phyloP scores from a whole-genome alignment of 768 basidiomycete genomes.

The Agrocybe praecox region DNA sequence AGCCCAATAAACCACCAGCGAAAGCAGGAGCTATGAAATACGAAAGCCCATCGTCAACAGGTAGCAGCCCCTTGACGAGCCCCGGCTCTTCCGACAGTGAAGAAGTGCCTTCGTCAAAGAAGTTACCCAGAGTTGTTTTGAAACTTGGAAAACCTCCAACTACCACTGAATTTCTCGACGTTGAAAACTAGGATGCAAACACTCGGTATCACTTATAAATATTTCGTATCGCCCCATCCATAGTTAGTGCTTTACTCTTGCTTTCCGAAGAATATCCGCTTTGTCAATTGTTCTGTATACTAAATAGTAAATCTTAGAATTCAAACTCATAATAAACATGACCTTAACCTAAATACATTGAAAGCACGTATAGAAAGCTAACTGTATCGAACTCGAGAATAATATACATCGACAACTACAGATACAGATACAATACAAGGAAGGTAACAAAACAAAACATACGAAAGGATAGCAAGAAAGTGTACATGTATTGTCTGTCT shows the following conservation, averaged over 20 bases:
- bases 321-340: no score
- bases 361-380: no score
- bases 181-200: neutral
- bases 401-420: no score
- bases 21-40: neutral
- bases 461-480: no score
- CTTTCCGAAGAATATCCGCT: neutral
- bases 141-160: slow-evolving; percentile 51
- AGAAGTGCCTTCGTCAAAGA: slow-evolving; percentile 33
- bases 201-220: no score
- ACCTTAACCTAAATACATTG: no score
- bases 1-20: slow-evolving; percentile 4
- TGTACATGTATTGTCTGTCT: no score
- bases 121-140: slow-evolving; percentile 55
- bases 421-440: no score
- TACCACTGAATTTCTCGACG: neutral
- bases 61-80: slow-evolving; percentile 17
- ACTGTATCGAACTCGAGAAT: no score
- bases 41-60: slow-evolving; percentile 9
- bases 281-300: no score
- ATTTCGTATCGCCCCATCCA: neutral
- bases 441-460: no score
- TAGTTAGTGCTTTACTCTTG: neutral
- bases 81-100: slow-evolving; percentile 10
- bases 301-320: no score